Evolutionary conservation across 306 rosid genomes (phyloP), one percentile per base, ranked within the genome.

Genomic region (Boehmeria nivea): DNA sequence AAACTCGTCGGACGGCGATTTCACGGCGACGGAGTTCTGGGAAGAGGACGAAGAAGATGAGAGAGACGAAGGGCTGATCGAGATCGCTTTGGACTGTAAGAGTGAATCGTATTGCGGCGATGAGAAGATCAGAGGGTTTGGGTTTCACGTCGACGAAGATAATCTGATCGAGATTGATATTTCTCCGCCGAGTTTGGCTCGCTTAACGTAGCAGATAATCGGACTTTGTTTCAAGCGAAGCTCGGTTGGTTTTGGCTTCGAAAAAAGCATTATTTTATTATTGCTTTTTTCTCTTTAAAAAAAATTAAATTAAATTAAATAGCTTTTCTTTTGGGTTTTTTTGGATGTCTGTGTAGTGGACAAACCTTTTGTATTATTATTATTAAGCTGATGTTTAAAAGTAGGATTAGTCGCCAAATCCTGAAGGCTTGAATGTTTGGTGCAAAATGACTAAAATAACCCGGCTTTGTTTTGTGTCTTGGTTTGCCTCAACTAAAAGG

Each of bases 31-130:
- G 24, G 78, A 69, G 46, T 67, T 45, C 2, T 73, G 83, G 84
- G 76, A 60, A 28, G 19, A 43, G 60, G 83, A 89, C 95, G 89
- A 78, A 15, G 95, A 86, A 54, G 95, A 87, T 36, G 74, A 74
- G 24, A n/a, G 17, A 12, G 6, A 40, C 45, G 98, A 87, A 27
- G 94, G 85, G 49, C 46, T 90, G 16, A 90, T 90, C 49, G 98
- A 90, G 81, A 90, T 90, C 60, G 72, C 91, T 21, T 71, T 90
- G 67, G 91, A 82, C 39, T 11, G 54, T 3, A 50, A 48, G n/a
- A n/a, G 36, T 4, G 36, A 31, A 6, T 31, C 8, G 36, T 6
- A 31, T 31, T 31, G 36, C 36, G 5, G n/a, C 37, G 90, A 83
- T 38, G 72, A 59, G 12, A 74, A 71, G 44, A 79, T 53, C 53